Conservation (phyloP, 1,139 yeast genomes). For the Protomyces lactucae-debilis region DNA sequence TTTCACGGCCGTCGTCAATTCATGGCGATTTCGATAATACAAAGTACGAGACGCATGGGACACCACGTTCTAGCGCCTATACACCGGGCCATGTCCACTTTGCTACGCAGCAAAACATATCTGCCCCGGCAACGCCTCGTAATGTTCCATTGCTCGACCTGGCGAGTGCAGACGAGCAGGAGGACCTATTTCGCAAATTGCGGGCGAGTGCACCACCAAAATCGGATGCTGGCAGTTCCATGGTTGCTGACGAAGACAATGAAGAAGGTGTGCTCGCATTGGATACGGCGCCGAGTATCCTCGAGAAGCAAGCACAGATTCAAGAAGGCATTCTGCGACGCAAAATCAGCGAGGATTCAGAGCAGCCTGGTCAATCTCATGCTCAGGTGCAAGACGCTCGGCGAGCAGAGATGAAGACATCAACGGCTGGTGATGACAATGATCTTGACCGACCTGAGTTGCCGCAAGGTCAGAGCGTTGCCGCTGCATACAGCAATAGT, state of each 20-base stretch:
- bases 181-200: conserved; percentile 18
- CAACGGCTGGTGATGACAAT: not conserved
- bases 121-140: conserved; percentile 22
- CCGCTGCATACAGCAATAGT: conserved; percentile 16
- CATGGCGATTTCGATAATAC: conserved; percentile 6
- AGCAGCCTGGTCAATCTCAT: not conserved
- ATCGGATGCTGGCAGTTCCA: conserved; percentile 22
- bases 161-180: conserved; percentile 18
- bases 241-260: conserved; percentile 23
- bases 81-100: conserved; percentile 7
- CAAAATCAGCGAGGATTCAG: conserved; percentile 24
- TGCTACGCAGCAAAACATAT: not conserved
- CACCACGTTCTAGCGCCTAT: conserved; percentile 10
- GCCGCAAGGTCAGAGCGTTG: not conserved
- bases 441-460: not conserved
- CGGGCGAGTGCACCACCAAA: conserved; percentile 23
- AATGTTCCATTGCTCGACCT: conserved; percentile 16
- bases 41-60: conserved; percentile 9
- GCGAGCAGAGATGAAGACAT: not conserved
- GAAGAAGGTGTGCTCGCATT: conserved; percentile 14
- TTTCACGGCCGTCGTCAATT: conserved; percentile 12
- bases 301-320: conserved; percentile 16
- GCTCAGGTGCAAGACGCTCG: not conserved
- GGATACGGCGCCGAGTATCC: conserved; percentile 16
- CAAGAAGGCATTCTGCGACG: conserved; percentile 20